Conservation (phyloP, 805 yeast genomes). For the Phaffomyces antillensis region DNA sequence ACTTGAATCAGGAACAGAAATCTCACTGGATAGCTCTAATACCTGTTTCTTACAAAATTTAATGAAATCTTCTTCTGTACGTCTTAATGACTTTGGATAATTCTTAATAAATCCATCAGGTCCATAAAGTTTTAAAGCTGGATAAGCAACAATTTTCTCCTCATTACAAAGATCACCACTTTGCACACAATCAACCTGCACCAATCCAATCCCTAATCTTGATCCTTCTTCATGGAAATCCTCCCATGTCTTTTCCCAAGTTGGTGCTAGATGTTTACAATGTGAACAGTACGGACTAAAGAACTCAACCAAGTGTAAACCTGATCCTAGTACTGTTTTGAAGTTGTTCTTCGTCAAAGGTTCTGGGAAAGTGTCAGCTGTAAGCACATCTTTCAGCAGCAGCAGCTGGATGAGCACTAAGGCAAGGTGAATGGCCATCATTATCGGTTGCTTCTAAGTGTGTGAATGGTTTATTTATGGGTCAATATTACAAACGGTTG, state of each 20-base stretch:
- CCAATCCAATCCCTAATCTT: conserved; percentile 43
- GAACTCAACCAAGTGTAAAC: conserved; percentile 75
- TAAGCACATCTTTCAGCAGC: too few species aligned
- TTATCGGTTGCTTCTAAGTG: too few species aligned
- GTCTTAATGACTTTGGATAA: conserved; percentile 40
- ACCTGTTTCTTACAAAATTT: conserved; percentile 50
- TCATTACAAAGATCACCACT: conserved; percentile 79
- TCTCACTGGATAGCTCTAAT: conserved; percentile 35
- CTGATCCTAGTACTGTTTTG: conserved; percentile 39
- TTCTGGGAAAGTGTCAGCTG: conserved; percentile 33
- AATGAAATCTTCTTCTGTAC: conserved; percentile 42
- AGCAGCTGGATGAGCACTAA: too few species aligned
- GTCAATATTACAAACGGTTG: too few species aligned
- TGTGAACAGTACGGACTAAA: conserved; percentile 87
- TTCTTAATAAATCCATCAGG: conserved; percentile 41
- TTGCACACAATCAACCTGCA: conserved; percentile 80
- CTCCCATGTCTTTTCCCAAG: conserved; percentile 65
- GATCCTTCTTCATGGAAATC: conserved; percentile 39
- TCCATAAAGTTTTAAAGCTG: conserved; percentile 63
- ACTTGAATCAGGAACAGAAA: conserved; percentile 32
- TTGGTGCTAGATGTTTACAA: conserved; percentile 73
- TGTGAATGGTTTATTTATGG: too few species aligned
- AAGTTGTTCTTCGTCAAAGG: conserved; percentile 45
- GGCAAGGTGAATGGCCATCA: too few species aligned
- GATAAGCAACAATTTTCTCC: conserved; percentile 60